These are phyloP conservation scores for Baorangia bicolor DNA, from an alignment of 768 basidiomycete species.

Conservation along the genomic window DNA sequence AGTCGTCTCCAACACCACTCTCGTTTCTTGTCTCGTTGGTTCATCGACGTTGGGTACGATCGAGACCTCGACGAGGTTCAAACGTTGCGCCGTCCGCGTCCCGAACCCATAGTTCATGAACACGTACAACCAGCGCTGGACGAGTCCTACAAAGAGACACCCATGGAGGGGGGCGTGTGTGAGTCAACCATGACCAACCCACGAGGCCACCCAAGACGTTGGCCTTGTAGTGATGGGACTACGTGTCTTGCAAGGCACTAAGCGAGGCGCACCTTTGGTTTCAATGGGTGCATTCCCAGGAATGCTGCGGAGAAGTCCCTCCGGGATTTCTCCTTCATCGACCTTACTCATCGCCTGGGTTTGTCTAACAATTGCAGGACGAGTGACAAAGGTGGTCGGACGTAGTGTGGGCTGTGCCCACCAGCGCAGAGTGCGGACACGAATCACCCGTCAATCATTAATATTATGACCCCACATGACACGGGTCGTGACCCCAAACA, in stretches of 20 bases:
- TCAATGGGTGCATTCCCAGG: constrained; percentile 21
- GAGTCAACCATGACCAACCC: not conserved
- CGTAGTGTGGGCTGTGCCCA: not conserved
- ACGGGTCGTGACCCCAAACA: not conserved
- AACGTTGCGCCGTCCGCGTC: not conserved
- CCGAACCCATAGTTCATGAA: constrained; percentile 30
- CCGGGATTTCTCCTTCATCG: not conserved
- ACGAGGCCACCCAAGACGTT: no score
- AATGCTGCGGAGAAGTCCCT: not conserved
- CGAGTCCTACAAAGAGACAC: constrained; percentile 26
- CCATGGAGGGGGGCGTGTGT: not conserved
- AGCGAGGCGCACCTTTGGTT: constrained; percentile 20
- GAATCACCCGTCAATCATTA: no score
- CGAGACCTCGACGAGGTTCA: constrained; percentile 40
- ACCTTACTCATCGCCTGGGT: not conserved
- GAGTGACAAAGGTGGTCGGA: not conserved
- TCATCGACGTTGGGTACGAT: constrained; percentile 38
- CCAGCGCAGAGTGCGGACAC: not conserved
- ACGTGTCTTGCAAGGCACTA: not conserved
- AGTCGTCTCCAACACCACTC: constrained; percentile 41
- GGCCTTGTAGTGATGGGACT: not conserved
- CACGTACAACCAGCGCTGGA: constrained; percentile 38
- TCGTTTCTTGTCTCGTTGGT: constrained; percentile 35
- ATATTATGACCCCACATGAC: not conserved
- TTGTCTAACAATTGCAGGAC: not conserved